These are phyloP conservation scores for Phytophthora pistaciae DNA, from an alignment of 352 stramenopile genomes.

Conservation along the genomic window DNA sequence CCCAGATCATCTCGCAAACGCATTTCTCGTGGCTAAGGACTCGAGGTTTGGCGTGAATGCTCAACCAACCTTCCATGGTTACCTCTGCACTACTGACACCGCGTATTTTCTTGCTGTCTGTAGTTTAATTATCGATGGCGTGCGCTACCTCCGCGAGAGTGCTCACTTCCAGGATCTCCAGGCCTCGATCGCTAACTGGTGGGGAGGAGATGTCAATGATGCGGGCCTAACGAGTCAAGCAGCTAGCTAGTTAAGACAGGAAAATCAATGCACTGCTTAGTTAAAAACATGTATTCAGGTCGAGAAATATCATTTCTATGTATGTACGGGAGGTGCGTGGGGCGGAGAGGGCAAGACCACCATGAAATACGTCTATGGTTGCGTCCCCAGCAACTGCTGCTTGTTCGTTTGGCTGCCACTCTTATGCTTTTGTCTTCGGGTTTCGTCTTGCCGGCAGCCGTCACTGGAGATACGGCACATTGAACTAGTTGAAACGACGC, in stretches of 20 bases:
- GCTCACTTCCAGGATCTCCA: conserved; percentile 62
- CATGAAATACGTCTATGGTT: conserved; percentile 61
- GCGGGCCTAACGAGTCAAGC: background rate
- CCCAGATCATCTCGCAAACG: conserved; percentile 67
- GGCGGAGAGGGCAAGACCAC: conserved; percentile 33
- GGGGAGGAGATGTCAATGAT: conserved; percentile 23
- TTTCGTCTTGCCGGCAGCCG: conserved; percentile 29
- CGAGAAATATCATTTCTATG: conserved; percentile 46
- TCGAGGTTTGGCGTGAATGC: conserved; percentile 45
- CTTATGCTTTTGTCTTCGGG: conserved; percentile 27
- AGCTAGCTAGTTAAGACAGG: background rate
- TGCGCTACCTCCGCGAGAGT: conserved; percentile 63
- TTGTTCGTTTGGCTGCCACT: conserved; percentile 29
- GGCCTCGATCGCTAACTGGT: conserved; percentile 53
- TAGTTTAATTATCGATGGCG: conserved; percentile 65
- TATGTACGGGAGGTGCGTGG: conserved; percentile 38
- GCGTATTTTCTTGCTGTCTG: conserved; percentile 14
- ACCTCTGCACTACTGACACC: background rate
- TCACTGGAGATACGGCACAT: conserved; percentile 34
- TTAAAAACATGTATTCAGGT: conserved; percentile 49
- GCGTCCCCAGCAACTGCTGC: conserved; percentile 39
- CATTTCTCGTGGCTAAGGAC: conserved; percentile 62
- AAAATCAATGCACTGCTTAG: conserved; percentile 9
- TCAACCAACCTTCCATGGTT: background rate
- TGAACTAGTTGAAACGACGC: conserved; percentile 80